Evolutionary conservation across 129 eudicot species (phyloP), one percentile per base, ranked within the genome.

Genomic region (Tanacetum coccineum): DNA sequence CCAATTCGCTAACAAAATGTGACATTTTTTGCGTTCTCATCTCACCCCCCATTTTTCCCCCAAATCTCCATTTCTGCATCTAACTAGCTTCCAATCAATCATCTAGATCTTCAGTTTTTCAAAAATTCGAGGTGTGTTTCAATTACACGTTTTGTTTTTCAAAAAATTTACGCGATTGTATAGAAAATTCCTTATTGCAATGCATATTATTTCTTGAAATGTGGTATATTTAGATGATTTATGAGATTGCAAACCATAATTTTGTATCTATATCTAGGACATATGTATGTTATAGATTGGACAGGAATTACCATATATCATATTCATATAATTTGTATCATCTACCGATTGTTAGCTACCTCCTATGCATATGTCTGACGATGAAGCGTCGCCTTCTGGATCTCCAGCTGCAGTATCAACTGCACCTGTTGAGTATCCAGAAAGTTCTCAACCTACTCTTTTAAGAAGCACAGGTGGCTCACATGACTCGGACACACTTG

Each of bases 311-410:
- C 17, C 3, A 44, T 55, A 58, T 4, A 60, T 39, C 10, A 26
- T 49, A 54, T 6, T 7, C 26, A 57, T 25, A 13, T n/a, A 2
- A 9, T 19, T 18, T 69, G 19, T 65, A 42, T 47, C 42, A 4
- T 42, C 85, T 11, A 66, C 79, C 4, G 81, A 82, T 20, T 81
- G 80, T 59, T 77, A 66, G 20, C 54, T 85, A 21, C 76, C 67
- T 40, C 73, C 58, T 65, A 56, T 81, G 75, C 81, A 77, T 45
- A 65, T 88, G 70, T 78, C 85, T 15, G 83, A 79, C 51, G 49
- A 72, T 52, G 72, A 78, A 13, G 72, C 80, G 18, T 72, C 85
- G 54, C 26, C 52, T 36, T 74, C 85, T 36, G 82, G 84, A 45
- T 59, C 62, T 39, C 72, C 84, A 44, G 78, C 96, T 36, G 42